These are phyloP conservation scores for Gynostemma pentaphyllum DNA, from an alignment of 306 rosid genomes.

Conservation along the genomic window DNA sequence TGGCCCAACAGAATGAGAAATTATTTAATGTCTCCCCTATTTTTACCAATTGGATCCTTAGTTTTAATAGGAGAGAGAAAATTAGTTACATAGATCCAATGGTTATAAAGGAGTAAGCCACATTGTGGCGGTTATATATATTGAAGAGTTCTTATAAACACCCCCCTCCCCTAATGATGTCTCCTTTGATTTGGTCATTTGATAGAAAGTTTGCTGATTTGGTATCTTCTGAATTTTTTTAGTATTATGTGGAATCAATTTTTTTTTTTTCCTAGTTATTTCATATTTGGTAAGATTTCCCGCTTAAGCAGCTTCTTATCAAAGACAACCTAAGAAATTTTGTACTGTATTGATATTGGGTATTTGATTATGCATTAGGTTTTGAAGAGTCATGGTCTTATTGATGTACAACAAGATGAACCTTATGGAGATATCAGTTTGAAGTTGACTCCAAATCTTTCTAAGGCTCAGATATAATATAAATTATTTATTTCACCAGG, in stretches of 20 bases:
- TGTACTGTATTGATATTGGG: not conserved
- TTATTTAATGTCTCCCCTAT: too few species aligned
- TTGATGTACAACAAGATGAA: slow-evolving; percentile 60
- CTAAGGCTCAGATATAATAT: slow-evolving; percentile 39
- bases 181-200: not conserved
- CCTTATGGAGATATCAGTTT: slow-evolving; percentile 60
- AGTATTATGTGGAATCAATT: not conserved
- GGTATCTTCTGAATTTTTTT: not conserved
- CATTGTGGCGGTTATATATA: too few species aligned
- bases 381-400: slow-evolving; percentile 43
- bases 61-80: too few species aligned
- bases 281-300: not conserved
- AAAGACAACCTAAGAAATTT: not conserved
- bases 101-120: too few species aligned
- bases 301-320: not conserved
- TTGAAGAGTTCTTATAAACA: too few species aligned
- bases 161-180: not conserved
- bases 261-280: not conserved
- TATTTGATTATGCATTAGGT: slow-evolving; percentile 33
- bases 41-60: too few species aligned
- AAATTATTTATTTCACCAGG: not conserved
- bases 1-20: not conserved
- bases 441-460: slow-evolving; percentile 39
- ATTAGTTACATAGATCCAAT: too few species aligned
- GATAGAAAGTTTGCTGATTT: not conserved